Evolutionary conservation across 495 filamentous ascomycete genomes (phyloP).

Genomic region (Aspergillus ostianus): DNA sequence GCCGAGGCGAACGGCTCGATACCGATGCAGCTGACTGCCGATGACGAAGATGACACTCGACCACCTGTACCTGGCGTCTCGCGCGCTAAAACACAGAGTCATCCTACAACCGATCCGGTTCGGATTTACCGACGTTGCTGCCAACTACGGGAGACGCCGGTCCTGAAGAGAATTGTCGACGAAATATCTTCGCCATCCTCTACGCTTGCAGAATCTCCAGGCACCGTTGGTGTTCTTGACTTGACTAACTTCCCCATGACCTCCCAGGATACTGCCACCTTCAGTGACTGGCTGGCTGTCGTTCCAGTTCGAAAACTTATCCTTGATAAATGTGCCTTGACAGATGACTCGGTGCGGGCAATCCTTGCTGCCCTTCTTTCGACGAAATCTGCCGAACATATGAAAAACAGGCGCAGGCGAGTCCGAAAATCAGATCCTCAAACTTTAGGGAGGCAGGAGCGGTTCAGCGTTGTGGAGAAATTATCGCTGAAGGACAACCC

Average conservation of each 20-base stretch:
- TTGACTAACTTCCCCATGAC: constrained; percentile 81
- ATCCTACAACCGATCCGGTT: constrained; percentile 85
- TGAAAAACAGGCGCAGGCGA: constrained; percentile 44
- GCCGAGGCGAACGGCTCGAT: constrained; percentile 80
- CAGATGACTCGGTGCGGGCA: constrained; percentile 79
- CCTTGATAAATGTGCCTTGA: constrained; percentile 81
- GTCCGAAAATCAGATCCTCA: constrained; percentile 24
- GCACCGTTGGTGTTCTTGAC: constrained; percentile 77
- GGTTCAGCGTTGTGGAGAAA: constrained; percentile 75
- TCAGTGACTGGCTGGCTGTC: constrained; percentile 91
- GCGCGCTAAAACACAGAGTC: constrained; percentile 56
- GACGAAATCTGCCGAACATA: constrained; percentile 63
- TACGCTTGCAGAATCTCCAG: constrained; percentile 56
- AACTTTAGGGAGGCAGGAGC: constrained; percentile 34
- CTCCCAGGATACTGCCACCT: constrained; percentile 74
- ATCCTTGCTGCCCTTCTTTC: constrained; percentile 85
- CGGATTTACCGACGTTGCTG: constrained; percentile 95
- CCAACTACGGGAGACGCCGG: constrained; percentile 85
- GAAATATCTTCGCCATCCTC: constrained; percentile 73
- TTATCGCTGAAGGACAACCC: constrained; percentile 85
- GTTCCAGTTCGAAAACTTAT: constrained; percentile 84
- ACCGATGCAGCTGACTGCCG: constrained; percentile 70
- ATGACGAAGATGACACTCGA: constrained; percentile 48
- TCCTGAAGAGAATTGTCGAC: constrained; percentile 82
- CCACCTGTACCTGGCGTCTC: constrained; percentile 24